Evolutionary conservation across 805 yeast genomes (phyloP).

Genomic region (Spathaspora girioi): DNA sequence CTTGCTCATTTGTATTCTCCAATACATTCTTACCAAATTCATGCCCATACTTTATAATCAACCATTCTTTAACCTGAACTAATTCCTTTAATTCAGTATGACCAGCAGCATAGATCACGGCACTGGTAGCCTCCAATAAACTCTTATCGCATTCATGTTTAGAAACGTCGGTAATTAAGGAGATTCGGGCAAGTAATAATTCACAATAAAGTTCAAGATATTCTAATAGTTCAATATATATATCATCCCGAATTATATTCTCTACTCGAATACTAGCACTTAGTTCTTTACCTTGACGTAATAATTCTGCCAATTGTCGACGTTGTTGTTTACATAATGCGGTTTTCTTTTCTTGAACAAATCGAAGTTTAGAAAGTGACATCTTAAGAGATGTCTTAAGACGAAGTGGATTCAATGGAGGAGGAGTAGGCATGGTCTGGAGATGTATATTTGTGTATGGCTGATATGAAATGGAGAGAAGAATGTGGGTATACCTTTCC

Average conservation of each 20-base stretch:
- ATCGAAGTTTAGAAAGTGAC: slow-evolving; percentile 67
- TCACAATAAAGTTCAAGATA: slow-evolving; percentile 80
- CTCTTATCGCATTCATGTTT: slow-evolving; percentile 50
- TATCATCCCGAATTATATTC: slow-evolving; percentile 78
- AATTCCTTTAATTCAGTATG: slow-evolving; percentile 78
- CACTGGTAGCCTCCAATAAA: slow-evolving; percentile 71
- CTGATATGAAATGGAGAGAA: background rate
- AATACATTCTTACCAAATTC: slow-evolving; percentile 59
- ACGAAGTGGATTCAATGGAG: slow-evolving; percentile 29
- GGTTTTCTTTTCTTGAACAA: slow-evolving; percentile 69
- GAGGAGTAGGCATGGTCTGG: slow-evolving; percentile 7
- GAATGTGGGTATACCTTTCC: background rate
- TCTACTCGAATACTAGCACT: slow-evolving; percentile 84
- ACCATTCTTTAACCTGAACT: slow-evolving; percentile 53
- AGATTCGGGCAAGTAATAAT: slow-evolving; percentile 68
- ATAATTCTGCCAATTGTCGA: slow-evolving; percentile 64
- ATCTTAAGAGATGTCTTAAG: slow-evolving; percentile 51
- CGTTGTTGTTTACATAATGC: slow-evolving; percentile 76
- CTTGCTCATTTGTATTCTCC: slow-evolving; percentile 44
- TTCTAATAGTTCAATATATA: slow-evolving; percentile 74
- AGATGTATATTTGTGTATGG: background rate
- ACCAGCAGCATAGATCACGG: slow-evolving; percentile 65
- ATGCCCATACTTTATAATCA: slow-evolving; percentile 60
- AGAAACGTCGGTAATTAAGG: slow-evolving; percentile 41
- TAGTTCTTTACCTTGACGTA: slow-evolving; percentile 68